Evolutionary conservation across 768 basidiomycete species (phyloP).

Genomic region (Tylopilus plumbeoviolaceoides): DNA sequence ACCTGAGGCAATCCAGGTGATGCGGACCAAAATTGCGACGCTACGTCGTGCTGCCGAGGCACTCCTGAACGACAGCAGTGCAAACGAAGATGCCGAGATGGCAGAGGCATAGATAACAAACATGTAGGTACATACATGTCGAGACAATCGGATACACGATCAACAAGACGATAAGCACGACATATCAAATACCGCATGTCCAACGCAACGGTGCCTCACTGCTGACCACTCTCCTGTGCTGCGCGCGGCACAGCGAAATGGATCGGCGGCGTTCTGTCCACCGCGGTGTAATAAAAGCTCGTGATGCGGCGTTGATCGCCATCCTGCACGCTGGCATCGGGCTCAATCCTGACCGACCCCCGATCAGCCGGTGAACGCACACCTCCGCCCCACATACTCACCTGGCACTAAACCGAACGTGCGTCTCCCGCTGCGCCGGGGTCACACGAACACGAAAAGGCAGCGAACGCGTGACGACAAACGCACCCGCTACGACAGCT

Average conservation of each 20-base stretch:
- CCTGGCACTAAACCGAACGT: conserved; percentile 40
- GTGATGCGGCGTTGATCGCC: conserved; percentile 28
- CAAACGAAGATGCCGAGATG: conserved; percentile 56
- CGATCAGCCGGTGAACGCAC: background rate
- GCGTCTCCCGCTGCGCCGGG: conserved; percentile 33
- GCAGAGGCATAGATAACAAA: conserved; percentile 29
- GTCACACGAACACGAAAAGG: conserved; percentile 39
- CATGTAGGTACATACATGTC: background rate
- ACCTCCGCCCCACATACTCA: conserved; percentile 8
- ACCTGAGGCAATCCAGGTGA: conserved; percentile 73
- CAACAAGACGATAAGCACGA: background rate
- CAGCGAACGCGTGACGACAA: conserved; percentile 37
- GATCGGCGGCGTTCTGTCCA: conserved; percentile 32
- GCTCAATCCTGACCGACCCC: conserved; percentile 21
- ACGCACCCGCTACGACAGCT: conserved; percentile 37
- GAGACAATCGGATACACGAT: background rate
- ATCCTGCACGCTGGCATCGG: conserved; percentile 11
- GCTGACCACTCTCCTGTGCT: conserved; percentile 1
- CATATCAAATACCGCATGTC: background rate
- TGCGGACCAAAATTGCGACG: conserved; percentile 71
- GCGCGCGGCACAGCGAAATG: conserved; percentile 23
- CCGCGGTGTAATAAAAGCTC: conserved; percentile 34
- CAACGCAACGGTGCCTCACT: conserved; percentile 2
- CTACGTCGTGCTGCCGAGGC: conserved; percentile 58
- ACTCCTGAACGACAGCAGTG: conserved; percentile 41